Conservation (phyloP, 805 yeast species). For the Grigorovia humatica region DNA sequence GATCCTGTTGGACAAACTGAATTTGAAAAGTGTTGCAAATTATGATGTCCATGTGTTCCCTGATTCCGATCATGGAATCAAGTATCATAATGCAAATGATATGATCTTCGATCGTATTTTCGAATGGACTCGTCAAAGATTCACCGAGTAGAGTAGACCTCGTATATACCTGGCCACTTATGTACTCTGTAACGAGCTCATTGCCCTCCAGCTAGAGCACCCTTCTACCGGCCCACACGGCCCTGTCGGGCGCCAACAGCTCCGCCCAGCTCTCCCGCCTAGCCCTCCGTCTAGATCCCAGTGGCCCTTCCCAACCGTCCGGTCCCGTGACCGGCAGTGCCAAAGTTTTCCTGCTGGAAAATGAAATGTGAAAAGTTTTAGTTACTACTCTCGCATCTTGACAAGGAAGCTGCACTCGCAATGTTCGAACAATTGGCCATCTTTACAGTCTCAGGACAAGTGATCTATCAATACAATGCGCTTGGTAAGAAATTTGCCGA, state of each 20-base stretch:
- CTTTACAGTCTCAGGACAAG: slow-evolving; percentile 24
- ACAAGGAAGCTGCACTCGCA: background rate
- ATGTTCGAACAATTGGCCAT: slow-evolving; percentile 28
- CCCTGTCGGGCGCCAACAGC: no score
- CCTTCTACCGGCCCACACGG: no score
- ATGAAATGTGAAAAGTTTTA: background rate
- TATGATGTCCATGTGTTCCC: slow-evolving; percentile 73
- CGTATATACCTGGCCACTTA: slow-evolving; percentile 11
- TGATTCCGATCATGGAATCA: slow-evolving; percentile 66
- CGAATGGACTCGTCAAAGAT: slow-evolving; percentile 56
- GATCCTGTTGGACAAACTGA: slow-evolving; percentile 64
- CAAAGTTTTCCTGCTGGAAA: background rate
- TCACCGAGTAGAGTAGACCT: slow-evolving; percentile 29
- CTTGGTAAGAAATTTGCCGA: slow-evolving; percentile 23
- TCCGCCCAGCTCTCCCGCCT: no score
- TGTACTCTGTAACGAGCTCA: no score
- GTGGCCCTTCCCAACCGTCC: background rate
- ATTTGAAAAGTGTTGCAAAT: slow-evolving; percentile 68
- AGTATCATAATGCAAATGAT: slow-evolving; percentile 61
- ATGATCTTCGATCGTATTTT: slow-evolving; percentile 60
- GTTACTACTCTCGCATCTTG: background rate
- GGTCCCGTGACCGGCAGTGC: background rate
- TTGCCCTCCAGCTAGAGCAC: no score
- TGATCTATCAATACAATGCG: slow-evolving; percentile 21
- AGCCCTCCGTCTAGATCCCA: no score